These are phyloP conservation scores for Oryza meyeriana DNA, from an alignment of 176 grass and related monocot genomes.

Conservation along the genomic window DNA sequence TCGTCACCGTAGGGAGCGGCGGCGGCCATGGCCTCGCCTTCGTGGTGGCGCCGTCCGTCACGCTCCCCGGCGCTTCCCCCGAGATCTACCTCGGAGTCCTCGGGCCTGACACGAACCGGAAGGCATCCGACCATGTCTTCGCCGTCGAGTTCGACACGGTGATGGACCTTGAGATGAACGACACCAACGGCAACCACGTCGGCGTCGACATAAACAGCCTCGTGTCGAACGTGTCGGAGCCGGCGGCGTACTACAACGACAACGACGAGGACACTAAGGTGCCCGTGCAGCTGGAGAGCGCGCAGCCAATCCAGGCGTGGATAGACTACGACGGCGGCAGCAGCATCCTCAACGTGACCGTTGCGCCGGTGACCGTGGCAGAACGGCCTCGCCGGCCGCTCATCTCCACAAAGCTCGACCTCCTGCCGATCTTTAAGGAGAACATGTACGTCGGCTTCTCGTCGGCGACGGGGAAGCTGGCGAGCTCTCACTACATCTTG, in stretches of 20 bases:
- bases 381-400: constrained; percentile 28
- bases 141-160: constrained; percentile 43
- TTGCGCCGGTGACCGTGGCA: constrained; percentile 23
- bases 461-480: constrained; percentile 20
- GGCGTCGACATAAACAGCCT: constrained; percentile 46
- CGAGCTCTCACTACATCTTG: constrained; percentile 45
- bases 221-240: constrained; percentile 19
- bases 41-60: not conserved
- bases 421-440: constrained; percentile 27
- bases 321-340: constrained; percentile 33
- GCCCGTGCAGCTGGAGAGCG: constrained; percentile 1
- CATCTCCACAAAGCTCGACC: constrained; percentile 25
- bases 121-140: constrained; percentile 43
- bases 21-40: constrained; percentile 29
- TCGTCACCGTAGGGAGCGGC: constrained; percentile 2
- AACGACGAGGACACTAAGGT: constrained; percentile 3
- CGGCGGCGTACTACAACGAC: constrained; percentile 25
- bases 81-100: constrained; percentile 23
- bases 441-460: constrained; percentile 51
- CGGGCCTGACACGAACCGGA: not conserved
- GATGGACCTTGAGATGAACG: not conserved
- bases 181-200: constrained; percentile 34
- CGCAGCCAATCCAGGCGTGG: constrained; percentile 49
- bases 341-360: constrained; percentile 34
- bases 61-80: not conserved